Evolutionary conservation across 2,329 filamentous ascomycete species (phyloP).

Genomic region (Stagonosporopsis rhizophila): DNA sequence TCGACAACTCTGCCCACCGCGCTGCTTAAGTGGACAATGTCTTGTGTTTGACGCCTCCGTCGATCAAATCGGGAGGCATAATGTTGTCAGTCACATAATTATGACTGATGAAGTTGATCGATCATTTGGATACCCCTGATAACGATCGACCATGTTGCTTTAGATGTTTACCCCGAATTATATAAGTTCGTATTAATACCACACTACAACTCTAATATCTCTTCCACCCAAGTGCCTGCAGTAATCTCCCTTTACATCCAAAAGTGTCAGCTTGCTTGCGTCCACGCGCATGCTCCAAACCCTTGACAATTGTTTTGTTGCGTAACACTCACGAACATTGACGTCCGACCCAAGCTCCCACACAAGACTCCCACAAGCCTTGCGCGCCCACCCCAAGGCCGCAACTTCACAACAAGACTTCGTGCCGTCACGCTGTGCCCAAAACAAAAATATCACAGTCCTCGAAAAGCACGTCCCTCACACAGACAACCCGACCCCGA

Average conservation of each 20-base stretch:
- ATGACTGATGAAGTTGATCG: slow-evolving; percentile 13
- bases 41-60: background rate
- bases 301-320: too few relatives aligned
- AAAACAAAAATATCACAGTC: too few relatives aligned
- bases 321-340: too few relatives aligned
- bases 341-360: background rate
- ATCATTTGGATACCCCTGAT: slow-evolving; percentile 13
- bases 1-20: slow-evolving; percentile 49
- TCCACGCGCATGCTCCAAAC: too few relatives aligned
- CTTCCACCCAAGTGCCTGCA: too few relatives aligned
- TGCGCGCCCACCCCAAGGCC: too few relatives aligned
- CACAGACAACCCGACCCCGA: too few relatives aligned
- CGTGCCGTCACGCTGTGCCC: too few relatives aligned
- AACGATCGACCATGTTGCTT: slow-evolving; percentile 5
- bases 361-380: background rate
- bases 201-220: background rate
- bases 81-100: background rate
- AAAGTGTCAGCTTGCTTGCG: too few relatives aligned
- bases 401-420: too few relatives aligned
- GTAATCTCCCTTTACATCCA: too few relatives aligned
- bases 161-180: background rate
- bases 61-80: slow-evolving; percentile 14
- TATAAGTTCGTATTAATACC: slow-evolving; percentile 12
- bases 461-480: too few relatives aligned
- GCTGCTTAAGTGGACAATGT: slow-evolving; percentile 1